Conservation (phyloP, 1,284 basidiomycete species). For the Caloboletus inedulis region DNA sequence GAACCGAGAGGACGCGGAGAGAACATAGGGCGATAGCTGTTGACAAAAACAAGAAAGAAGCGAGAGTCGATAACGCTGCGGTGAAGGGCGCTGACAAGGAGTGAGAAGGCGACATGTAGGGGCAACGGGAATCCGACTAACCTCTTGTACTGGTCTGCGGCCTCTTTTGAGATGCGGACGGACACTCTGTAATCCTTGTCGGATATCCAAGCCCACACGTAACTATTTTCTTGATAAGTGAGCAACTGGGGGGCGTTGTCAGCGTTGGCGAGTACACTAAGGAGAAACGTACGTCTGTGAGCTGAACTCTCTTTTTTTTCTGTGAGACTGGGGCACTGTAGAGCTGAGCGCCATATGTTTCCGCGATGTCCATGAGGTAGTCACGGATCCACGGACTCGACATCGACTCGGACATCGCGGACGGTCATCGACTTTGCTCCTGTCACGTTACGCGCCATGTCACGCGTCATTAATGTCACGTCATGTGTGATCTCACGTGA, state of each 20-base stretch:
- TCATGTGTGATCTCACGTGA: conserved; percentile 24
- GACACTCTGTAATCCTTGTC: conserved; percentile 40
- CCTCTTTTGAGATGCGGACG: conserved; percentile 40
- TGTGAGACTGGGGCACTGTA: conserved; percentile 30
- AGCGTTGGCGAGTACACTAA: conserved; percentile 3
- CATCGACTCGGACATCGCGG: conserved; percentile 35
- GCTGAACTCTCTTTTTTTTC: conserved; percentile 48
- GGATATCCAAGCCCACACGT: conserved; percentile 46
- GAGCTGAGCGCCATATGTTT: conserved; percentile 46
- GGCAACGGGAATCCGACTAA: conserved; percentile 14
- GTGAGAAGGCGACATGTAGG: not conserved
- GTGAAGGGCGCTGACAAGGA: conserved; percentile 2
- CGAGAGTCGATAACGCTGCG: conserved; percentile 33
- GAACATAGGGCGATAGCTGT: conserved; percentile 46
- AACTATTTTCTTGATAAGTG: conserved; percentile 35
- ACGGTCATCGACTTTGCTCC: not conserved
- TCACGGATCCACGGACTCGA: conserved; percentile 49
- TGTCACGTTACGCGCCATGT: conserved; percentile 18
- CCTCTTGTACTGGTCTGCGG: conserved; percentile 34
- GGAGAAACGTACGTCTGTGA: conserved; percentile 44
- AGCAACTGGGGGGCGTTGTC: conserved; percentile 32
- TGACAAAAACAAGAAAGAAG: conserved; percentile 38
- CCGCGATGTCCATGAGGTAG: conserved; percentile 48
- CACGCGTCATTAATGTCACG: conserved; percentile 20
- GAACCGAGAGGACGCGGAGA: conserved; percentile 43